Evolutionary conservation across 2,329 filamentous ascomycete genomes (phyloP).

Genomic region (Fusarium sp.): DNA sequence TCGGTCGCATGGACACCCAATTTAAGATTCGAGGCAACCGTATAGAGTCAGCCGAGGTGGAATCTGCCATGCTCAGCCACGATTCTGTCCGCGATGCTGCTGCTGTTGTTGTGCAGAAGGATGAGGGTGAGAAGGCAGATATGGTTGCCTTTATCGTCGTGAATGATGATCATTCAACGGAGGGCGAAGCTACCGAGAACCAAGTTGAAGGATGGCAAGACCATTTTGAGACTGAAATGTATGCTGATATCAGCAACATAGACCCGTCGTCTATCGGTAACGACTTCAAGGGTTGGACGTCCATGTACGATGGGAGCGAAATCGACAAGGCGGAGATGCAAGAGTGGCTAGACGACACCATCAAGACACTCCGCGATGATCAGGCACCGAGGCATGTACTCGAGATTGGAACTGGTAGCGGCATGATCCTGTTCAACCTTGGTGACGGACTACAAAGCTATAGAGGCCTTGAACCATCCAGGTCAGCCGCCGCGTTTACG

Average conservation of each 20-base stretch:
- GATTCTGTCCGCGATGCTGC: slow-evolving; percentile 6
- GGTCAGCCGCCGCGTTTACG: slow-evolving; percentile 41
- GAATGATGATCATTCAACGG: too few species aligned
- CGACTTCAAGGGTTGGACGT: slow-evolving; percentile 53
- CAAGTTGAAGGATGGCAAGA: slow-evolving; percentile 41
- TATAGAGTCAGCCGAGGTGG: slow-evolving; percentile 37
- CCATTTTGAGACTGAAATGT: slow-evolving; percentile 35
- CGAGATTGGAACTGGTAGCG: slow-evolving; percentile 52
- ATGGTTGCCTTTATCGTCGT: too few species aligned
- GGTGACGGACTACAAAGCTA: slow-evolving; percentile 39
- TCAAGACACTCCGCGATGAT: slow-evolving; percentile 39
- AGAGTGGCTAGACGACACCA: slow-evolving; percentile 54
- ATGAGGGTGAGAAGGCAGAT: slow-evolving; percentile 13
- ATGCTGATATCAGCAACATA: slow-evolving; percentile 28
- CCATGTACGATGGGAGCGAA: slow-evolving; percentile 50
- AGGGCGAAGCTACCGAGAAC: too few species aligned
- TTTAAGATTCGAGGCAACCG: slow-evolving; percentile 49
- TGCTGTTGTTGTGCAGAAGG: slow-evolving; percentile 10
- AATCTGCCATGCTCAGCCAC: not conserved
- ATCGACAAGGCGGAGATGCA: slow-evolving; percentile 51
- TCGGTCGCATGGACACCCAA: slow-evolving; percentile 46
- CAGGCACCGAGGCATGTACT: slow-evolving; percentile 35
- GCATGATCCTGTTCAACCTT: slow-evolving; percentile 55
- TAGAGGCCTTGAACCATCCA: slow-evolving; percentile 50
- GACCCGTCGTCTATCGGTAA: slow-evolving; percentile 32